These are phyloP conservation scores for Glarea lozoyensis DNA, from an alignment of 495 filamentous ascomycete genomes.

Conservation along the genomic window DNA sequence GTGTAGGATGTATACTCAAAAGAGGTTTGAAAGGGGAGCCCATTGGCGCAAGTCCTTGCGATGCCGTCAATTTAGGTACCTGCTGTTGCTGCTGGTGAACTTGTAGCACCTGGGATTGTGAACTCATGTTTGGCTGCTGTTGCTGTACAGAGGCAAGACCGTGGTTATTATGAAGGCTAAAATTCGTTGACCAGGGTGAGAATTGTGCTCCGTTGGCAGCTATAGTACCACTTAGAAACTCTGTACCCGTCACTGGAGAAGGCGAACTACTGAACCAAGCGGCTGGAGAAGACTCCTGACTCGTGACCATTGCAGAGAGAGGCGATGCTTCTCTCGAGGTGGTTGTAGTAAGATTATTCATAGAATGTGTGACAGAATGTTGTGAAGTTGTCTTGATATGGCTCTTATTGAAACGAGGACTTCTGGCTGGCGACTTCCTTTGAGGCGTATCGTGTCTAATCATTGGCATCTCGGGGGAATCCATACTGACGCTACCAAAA, in stretches of 20 bases:
- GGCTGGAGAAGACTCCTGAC: constrained; percentile 35
- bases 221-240: constrained; percentile 27
- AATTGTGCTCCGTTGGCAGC: constrained; percentile 13
- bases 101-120: too few species aligned
- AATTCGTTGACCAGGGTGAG: constrained; percentile 13
- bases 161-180: constrained; percentile 5
- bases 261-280: constrained; percentile 44
- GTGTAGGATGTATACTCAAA: constrained; percentile 53
- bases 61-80: constrained; percentile 9
- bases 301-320: constrained; percentile 31
- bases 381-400: constrained; percentile 28
- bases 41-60: constrained; percentile 3
- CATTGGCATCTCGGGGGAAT: constrained; percentile 21
- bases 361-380: constrained; percentile 28
- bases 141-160: constrained; percentile 7
- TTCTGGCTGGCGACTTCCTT: constrained; percentile 12
- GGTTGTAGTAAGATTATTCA: constrained; percentile 28
- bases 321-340: constrained; percentile 42
- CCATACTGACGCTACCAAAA: constrained; percentile 24
- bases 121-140: constrained; percentile 4
- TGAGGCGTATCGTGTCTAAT: constrained; percentile 18
- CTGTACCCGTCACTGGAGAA: constrained; percentile 38
- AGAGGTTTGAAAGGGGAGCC: constrained; percentile 26
- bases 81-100: constrained; percentile 3
- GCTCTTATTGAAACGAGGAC: constrained; percentile 15